Conservation (phyloP, 805 yeast genomes). For the Barnettozyma salicaria region DNA sequence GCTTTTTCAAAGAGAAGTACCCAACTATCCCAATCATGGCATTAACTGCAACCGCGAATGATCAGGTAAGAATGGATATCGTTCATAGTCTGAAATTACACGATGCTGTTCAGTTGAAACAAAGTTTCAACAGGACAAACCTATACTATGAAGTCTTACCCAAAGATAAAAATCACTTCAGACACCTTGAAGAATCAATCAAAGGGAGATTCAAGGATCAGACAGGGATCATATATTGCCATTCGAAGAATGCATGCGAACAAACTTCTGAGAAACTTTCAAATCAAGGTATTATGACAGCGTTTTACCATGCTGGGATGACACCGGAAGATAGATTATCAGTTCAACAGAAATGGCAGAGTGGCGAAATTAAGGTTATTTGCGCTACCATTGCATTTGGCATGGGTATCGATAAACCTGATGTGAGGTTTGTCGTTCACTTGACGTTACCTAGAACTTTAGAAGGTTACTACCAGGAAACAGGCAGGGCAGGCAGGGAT, state of each 20-base stretch:
- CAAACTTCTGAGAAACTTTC: constrained; percentile 58
- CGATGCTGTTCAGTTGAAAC: constrained; percentile 64
- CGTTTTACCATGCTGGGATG: constrained; percentile 95
- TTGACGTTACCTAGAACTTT: constrained; percentile 80
- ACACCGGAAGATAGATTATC: constrained; percentile 59
- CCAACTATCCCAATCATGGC: constrained; percentile 92
- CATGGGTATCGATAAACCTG: constrained; percentile 97
- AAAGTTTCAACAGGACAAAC: constrained; percentile 88
- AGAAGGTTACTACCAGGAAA: constrained; percentile 97
- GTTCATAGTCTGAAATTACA: constrained; percentile 65
- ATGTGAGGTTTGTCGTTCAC: constrained; percentile 89
- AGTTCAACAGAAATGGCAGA: constrained; percentile 84
- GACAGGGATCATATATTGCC: constrained; percentile 91
- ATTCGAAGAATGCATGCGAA: constrained; percentile 85
- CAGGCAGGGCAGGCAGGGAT: constrained; percentile 98
- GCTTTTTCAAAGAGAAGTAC: constrained; percentile 62
- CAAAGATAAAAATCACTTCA: constrained; percentile 51
- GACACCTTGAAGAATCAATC: constrained; percentile 55
- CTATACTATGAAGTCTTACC: constrained; percentile 69
- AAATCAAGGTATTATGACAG: constrained; percentile 57
- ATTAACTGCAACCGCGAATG: constrained; percentile 94
- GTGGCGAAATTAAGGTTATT: constrained; percentile 61
- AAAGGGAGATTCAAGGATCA: constrained; percentile 42
- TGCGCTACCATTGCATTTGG: constrained; percentile 99
- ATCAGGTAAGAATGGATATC: constrained; percentile 81